Base-by-base conservation (phyloP, 495 filamentous ascomycete genomes). In the Aspergillus haitiensis region DNA sequence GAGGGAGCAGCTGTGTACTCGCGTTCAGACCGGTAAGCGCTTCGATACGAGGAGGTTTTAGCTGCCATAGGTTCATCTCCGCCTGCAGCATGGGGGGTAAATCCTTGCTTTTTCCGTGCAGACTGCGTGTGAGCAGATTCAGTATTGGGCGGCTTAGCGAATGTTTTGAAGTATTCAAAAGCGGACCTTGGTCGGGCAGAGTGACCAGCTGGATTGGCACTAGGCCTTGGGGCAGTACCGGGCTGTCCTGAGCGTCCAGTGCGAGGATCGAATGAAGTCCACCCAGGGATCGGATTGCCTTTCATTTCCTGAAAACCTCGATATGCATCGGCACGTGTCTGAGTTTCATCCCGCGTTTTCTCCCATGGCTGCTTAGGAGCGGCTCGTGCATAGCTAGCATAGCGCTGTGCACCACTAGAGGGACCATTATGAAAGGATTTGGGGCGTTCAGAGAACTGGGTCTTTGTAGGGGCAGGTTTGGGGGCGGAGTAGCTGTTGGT, bases 241-340 rank as follows among this genome's bases (percentile, higher is more conserved):
- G 68, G 36, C 47, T 65, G 56, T 7, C 64, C 64, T 52, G 72
- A 53, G 42, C 67, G 70, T 47, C 74, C 76, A 13, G 72, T 75
- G 12, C 63, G 57, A 52, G 77, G 77, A 61, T 78, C 75, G 56
- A 78, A 80, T 8, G 65, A 61, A 10, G 71, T 68, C 75, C 75
- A 80, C 11, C 72, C 72, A 35, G 62, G 52, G 47, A 60, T 56
- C 46, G 59, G 61, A 42, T 66, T 64, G 21, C 72, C 75, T 65
- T 81, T 83, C 85, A 93, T 88, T n/a, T 82, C 81, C 62, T 88
- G 81, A 78, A 88, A 94, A 3, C 86, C 88, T 40, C 82, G 76
- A 69, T 81, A 85, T 15, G 81, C 81, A 64, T 87, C 81, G 6
- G 78, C 77, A 54, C 83, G 74, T 13, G 81, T 80, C 15, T 86